phyloP scores from a whole-genome alignment of 352 stramenopile genomes.

The Pseudoperonospora humuli region DNA sequence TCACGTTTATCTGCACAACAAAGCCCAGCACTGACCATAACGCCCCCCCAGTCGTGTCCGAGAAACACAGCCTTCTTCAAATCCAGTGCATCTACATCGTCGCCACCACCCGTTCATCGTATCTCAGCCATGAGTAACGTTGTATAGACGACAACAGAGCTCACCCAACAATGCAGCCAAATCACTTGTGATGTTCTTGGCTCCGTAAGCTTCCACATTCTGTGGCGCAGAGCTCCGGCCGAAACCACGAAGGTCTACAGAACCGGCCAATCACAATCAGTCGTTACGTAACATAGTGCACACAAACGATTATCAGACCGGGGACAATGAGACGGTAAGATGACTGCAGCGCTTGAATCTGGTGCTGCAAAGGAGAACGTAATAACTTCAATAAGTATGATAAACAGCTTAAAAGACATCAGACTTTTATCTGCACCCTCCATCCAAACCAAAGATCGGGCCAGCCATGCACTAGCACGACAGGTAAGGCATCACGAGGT shows the following conservation, averaged over 20 bases:
- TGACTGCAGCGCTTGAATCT: slow-evolving; percentile 34
- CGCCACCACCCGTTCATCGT: no score
- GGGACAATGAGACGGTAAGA: slow-evolving; percentile 31
- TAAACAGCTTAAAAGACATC: not conserved
- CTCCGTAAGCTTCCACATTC: slow-evolving; percentile 29
- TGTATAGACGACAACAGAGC: no score
- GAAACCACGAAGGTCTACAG: slow-evolving; percentile 41
- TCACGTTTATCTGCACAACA: no score
- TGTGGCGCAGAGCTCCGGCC: slow-evolving; percentile 38
- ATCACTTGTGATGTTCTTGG: slow-evolving; percentile 42
- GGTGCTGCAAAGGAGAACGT: slow-evolving; percentile 19
- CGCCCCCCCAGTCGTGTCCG: slow-evolving; percentile 63
- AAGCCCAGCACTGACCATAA: no score
- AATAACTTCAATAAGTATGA: not conserved
- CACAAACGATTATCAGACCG: not conserved
- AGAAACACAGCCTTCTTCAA: slow-evolving; percentile 44
- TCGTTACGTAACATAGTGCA: no score
- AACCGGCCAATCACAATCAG: slow-evolving; percentile 31
- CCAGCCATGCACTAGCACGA: slow-evolving; percentile 69
- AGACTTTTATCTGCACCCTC: slow-evolving; percentile 21
- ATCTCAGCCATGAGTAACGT: no score
- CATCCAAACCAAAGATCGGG: slow-evolving; percentile 73
- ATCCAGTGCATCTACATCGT: slow-evolving; percentile 37
- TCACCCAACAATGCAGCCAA: slow-evolving; percentile 31
- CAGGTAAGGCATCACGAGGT: slow-evolving; percentile 32